phyloP scores from a whole-genome alignment of 2,329 filamentous ascomycete species.

The Colletotrichum somersetense region DNA sequence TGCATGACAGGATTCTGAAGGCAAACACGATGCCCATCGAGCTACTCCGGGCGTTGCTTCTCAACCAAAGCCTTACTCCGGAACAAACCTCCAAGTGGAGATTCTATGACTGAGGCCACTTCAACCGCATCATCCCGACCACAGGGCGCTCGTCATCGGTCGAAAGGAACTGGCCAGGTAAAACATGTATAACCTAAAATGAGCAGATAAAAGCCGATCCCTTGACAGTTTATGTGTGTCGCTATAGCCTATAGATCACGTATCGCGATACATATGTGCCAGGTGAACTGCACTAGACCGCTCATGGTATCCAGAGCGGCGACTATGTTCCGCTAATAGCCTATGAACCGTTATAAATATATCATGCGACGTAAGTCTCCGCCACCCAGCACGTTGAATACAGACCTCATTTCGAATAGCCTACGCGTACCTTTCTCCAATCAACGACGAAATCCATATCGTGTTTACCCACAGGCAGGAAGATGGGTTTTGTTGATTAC shows the following conservation, averaged over 20 bases:
- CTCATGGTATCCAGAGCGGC: too few species aligned
- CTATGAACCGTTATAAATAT: background rate
- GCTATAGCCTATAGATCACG: background rate
- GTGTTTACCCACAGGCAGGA: background rate
- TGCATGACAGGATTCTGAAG: slow-evolving; percentile 66
- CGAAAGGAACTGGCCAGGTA: too few species aligned
- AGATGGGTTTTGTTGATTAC: background rate
- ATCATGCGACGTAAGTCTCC: background rate
- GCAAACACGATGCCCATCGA: slow-evolving; percentile 68
- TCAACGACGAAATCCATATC: background rate
- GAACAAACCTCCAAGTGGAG: slow-evolving; percentile 64
- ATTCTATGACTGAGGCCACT: slow-evolving; percentile 56
- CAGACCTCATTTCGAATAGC: background rate
- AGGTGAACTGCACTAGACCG: too few species aligned
- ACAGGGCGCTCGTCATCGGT: slow-evolving; percentile 36
- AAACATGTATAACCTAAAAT: background rate
- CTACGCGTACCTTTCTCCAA: background rate
- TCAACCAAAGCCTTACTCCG: slow-evolving; percentile 54
- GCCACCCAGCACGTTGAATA: background rate
- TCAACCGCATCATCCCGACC: too few species aligned
- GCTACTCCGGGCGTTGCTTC: slow-evolving; percentile 62
- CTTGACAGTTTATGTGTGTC: too few species aligned
- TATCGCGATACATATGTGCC: too few species aligned
- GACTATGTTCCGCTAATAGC: background rate
- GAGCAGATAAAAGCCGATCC: background rate